Conservation (phyloP, 2,329 filamentous ascomycete species). For the Botrytis byssoidea region DNA sequence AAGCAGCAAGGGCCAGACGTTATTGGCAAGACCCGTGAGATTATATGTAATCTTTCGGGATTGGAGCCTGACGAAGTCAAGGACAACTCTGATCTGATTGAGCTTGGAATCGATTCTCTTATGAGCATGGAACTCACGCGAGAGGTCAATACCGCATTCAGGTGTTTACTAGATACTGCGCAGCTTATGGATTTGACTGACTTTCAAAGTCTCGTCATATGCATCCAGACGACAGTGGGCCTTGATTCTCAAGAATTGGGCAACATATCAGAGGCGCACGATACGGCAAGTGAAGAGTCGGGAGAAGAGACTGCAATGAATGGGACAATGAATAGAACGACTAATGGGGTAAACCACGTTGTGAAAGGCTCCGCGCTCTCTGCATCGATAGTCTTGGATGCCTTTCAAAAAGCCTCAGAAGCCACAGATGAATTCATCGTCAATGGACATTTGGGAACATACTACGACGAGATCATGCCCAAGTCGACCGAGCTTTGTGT, state of each 20-base stretch:
- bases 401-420: slow-evolving; percentile 23
- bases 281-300: not conserved
- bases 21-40: not conserved
- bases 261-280: not conserved
- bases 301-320: not conserved
- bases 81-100: slow-evolving; percentile 41
- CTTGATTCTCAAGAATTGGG: not conserved
- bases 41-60: slow-evolving; percentile 19
- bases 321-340: no score
- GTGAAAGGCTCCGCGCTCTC: no score
- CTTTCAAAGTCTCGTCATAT: slow-evolving; percentile 37
- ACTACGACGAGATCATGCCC: slow-evolving; percentile 35
- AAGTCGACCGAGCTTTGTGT: slow-evolving; percentile 36
- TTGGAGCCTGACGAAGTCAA: slow-evolving; percentile 42
- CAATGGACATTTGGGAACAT: slow-evolving; percentile 26
- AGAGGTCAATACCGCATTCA: slow-evolving; percentile 45
- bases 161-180: slow-evolving; percentile 35
- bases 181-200: slow-evolving; percentile 38
- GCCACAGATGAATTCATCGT: slow-evolving; percentile 26
- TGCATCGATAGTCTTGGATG: slow-evolving; percentile 19
- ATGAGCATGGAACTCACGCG: slow-evolving; percentile 49
- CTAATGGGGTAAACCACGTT: no score
- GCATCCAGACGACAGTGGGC: slow-evolving; percentile 26
- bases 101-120: slow-evolving; percentile 51
- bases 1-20: not conserved